phyloP scores from a whole-genome alignment of 768 basidiomycete species.

The Coprinopsis marcescibilis region DNA sequence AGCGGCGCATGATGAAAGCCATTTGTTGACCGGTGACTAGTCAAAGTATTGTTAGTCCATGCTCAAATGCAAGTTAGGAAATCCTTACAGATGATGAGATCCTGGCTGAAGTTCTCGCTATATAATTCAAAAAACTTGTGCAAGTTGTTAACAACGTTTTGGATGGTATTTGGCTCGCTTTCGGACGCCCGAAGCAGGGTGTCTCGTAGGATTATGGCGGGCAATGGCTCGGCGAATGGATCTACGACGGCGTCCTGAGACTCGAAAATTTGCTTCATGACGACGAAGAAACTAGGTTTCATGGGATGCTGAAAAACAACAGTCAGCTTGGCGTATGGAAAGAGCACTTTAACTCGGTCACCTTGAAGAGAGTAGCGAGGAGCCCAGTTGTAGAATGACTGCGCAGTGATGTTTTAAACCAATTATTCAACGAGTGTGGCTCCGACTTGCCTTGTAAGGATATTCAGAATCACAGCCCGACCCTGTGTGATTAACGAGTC shows the following conservation, averaged over 20 bases:
- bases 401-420: background rate
- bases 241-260: constrained; percentile 27
- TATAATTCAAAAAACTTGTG: constrained; percentile 51
- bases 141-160: constrained; percentile 53
- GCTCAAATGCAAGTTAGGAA: background rate
- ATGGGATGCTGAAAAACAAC: constrained; percentile 35
- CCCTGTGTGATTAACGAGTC: constrained; percentile 57
- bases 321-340: constrained; percentile 2
- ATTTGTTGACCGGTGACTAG: constrained; percentile 56
- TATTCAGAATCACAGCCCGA: constrained; percentile 46
- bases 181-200: constrained; percentile 44
- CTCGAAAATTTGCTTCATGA: constrained; percentile 44
- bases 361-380: constrained; percentile 54
- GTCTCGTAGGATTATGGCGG: constrained; percentile 53
- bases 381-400: constrained; percentile 58
- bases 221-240: constrained; percentile 26
- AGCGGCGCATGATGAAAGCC: constrained; percentile 46
- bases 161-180: constrained; percentile 43
- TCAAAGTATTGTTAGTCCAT: background rate
- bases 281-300: constrained; percentile 43
- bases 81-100: constrained; percentile 52
- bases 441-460: constrained; percentile 36
- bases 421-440: background rate
- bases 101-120: constrained; percentile 42
- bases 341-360: constrained; percentile 18